Percentiles rank a stretch among this genome's conserved stretches.
phyloP scores from a whole-genome alignment of 305 asterid genomes.

The Fraxinus nigra region DNA sequence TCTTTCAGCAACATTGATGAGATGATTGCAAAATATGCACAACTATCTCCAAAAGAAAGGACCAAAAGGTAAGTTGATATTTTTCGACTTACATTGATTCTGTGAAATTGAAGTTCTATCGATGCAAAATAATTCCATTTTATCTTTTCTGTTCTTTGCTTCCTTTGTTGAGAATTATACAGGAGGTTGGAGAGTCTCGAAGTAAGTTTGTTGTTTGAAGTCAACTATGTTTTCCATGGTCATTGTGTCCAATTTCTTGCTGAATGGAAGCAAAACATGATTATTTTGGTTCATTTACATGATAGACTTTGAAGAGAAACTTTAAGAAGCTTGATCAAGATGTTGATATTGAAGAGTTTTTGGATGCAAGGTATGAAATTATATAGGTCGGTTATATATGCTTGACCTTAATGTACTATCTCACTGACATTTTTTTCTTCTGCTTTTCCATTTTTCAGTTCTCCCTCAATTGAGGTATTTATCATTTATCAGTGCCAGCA shows the following conservation, averaged over 20 bases:
- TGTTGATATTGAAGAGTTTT: constrained; percentile 76
- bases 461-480: constrained; percentile 68
- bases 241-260: constrained; percentile 5
- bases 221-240: neutral
- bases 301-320: constrained; percentile 74
- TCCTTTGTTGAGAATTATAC: constrained; percentile 23
- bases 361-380: constrained; percentile 60
- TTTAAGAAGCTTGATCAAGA: constrained; percentile 87
- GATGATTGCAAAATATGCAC: constrained; percentile 76
- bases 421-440: constrained; percentile 11
- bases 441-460: constrained; percentile 46
- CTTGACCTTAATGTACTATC: neutral
- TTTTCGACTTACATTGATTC: constrained; percentile 12
- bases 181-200: constrained; percentile 95
- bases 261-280: constrained; percentile 15
- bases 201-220: constrained; percentile 43
- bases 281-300: constrained; percentile 16
- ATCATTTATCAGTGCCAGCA: neutral
- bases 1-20: constrained; percentile 73
- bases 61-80: constrained; percentile 55
- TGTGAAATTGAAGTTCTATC: neutral
- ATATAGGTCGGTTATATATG: constrained; percentile 1
- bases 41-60: constrained; percentile 77
- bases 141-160: neutral
- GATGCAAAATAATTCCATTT: constrained; percentile 18